Base-by-base conservation (phyloP, 1,284 basidiomycete species). In the Cutaneotrichosporon sp. region DNA sequence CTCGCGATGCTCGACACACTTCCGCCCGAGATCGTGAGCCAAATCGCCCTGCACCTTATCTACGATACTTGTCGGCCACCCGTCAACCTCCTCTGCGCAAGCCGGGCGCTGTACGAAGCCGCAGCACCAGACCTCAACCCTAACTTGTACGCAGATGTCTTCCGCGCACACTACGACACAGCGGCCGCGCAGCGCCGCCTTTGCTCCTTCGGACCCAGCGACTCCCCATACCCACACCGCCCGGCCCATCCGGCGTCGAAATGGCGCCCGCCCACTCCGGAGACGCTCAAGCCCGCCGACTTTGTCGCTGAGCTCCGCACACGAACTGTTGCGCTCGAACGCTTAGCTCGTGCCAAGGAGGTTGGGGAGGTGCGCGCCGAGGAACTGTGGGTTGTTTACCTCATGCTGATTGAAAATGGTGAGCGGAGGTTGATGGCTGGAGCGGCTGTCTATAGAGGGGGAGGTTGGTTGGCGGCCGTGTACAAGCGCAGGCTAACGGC, bases 371-470 rank as follows among this genome's bases (percentile, higher is more conserved):
- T 34, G 11, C 44, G 34, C 10, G 67, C 68, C 7, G 57, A 65
- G 11, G 73, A 84, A 38, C 71, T 87, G 10, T 82, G 81, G 76
- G 75, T 75, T 0, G 76, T 80, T 0, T 84, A 82, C 59, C 64
- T 86, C 47, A 82, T 89, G 80, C 68, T 86, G 61, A 72, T 82
- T 7, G 87, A 89, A 65, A 85, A 87, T 75, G 74, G 74, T 72
- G n/a, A n/a, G n/a, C n/a, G n/a, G n/a, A n/a, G n/a, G n/a, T n/a
- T n/a, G n/a, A n/a, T n/a, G n/a, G n/a, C n/a, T n/a, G n/a, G n/a
- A n/a, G n/a, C n/a, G n/a, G n/a, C n/a, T n/a, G n/a, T n/a, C n/a
- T n/a, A n/a, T n/a, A n/a, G n/a, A n/a, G n/a, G n/a, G n/a, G n/a
- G n/a, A n/a, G n/a, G n/a, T n/a, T n/a, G n/a, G n/a, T n/a, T n/a